phyloP scores from a whole-genome alignment of 2,329 filamentous ascomycete species.

The Calonectria leucothoes region DNA sequence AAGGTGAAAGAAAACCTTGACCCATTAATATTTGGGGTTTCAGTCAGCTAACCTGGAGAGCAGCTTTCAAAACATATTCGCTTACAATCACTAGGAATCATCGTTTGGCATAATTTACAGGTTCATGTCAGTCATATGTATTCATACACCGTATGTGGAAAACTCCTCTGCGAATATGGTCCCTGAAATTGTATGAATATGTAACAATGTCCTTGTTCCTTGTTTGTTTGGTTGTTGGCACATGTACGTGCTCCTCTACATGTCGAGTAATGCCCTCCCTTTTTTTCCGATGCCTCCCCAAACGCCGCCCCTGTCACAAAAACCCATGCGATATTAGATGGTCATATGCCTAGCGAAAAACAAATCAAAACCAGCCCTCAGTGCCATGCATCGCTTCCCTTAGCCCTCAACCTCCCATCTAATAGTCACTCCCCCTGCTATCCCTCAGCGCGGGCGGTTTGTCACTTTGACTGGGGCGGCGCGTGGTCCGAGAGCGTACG shows the following conservation, averaged over 20 bases:
- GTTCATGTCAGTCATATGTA: neutral
- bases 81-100: too few relatives aligned
- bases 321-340: constrained; percentile 3
- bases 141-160: neutral
- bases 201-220: neutral
- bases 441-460: neutral
- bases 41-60: too few relatives aligned
- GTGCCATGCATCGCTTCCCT: constrained; percentile 2
- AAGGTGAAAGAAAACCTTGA: too few relatives aligned
- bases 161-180: neutral
- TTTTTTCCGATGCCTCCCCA: neutral
- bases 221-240: constrained; percentile 7
- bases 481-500: constrained; percentile 38
- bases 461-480: constrained; percentile 36
- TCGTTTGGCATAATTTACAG: neutral
- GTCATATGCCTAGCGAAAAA: constrained; percentile 5
- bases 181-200: neutral
- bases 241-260: constrained; percentile 12
- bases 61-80: too few relatives aligned
- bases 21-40: too few relatives aligned
- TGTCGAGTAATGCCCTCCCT: neutral
- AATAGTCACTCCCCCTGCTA: neutral
- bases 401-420: neutral
- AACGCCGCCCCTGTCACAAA: constrained; percentile 20
- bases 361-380: constrained; percentile 22